Base-by-base conservation (phyloP, 2,329 filamentous ascomycete genomes). In the Neonectria punicea region DNA sequence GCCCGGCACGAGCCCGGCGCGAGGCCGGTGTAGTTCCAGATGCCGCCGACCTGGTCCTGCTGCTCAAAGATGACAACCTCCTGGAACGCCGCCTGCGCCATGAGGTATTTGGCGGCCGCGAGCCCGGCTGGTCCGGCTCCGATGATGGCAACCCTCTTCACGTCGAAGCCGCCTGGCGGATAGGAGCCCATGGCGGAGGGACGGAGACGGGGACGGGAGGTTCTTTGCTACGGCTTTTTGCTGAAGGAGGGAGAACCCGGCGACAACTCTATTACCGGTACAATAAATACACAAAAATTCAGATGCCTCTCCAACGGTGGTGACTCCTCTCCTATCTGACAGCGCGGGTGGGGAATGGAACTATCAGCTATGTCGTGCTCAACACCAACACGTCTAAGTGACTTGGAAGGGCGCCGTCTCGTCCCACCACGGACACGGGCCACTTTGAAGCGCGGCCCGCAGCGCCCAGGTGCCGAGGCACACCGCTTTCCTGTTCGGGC, bases 121-220 rank as follows among this genome's bases (percentile, higher is more conserved):
- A 97, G 83, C 5, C 95, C 94, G 67, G 87, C 88, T 0, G 94
- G 92, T 0, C 94, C 94, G 10, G 92, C 94, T 22, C 94, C 94
- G 69, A 98, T 89, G 65, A 98, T 84, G 70, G 92, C 93, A 69
- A 97, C 84, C 50, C 80, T 87, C 65, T 84, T 84, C 53, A 92
- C 84, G 66, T 81, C 68, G 74, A 88, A 89, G 4, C 61, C 60
- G 51, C 67, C 61, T 20, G 68, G 70, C 44, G 73, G 68, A 34
- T 69, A 62, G 53, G 76, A 79, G 47, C 75, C 76, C 77, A 78
- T 79, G 36, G 32, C 71, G 54, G 22, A 32, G 47, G 14, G 5
- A 25, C 25, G 25, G 25, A 25, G 25, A 25, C 25, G 25, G 25
- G 25, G 25, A 25, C 25, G 25, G 25, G 47, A 28, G n/a, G 34